Base-by-base conservation (phyloP, 2,329 filamentous ascomycete genomes). In the Waltergamsia citrina region DNA sequence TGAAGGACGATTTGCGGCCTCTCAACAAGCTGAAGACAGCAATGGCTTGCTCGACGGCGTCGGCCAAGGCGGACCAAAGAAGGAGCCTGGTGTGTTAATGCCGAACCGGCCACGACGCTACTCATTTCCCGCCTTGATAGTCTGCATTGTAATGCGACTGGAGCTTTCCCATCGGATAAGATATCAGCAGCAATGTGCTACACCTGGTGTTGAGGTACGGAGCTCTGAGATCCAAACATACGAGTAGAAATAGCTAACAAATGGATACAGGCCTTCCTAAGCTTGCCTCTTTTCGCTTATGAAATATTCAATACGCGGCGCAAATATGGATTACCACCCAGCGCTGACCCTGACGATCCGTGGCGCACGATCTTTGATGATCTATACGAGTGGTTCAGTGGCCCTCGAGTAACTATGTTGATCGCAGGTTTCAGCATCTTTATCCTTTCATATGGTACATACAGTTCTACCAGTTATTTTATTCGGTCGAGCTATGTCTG, bases 401-500 rank as follows among this genome's bases (percentile, higher is more conserved):
- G 56, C 14, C 65, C 67, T 1, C 53, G 56, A 8, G 51, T 57
- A 16, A 43, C 46, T 23, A 46, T 58, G 37, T 44, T 59, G 4
- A 51, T 56, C 28, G 49, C 62, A 14, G 41, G 64, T 3, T 31
- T 56, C 15, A 54, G 57, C 29, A 52, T 53, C 5, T 6, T 59
- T 14, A 37, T 63, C n/a, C 52, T 73, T 26, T 54, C 58, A 9
- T 53, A 54, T 4, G 66, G 67, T 3, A 58, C 63, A 4, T 69
- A 57, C 36, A 45, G 61, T 3, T 52, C 60, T 12, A 44, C 57
- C 3, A 52, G 54, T 11, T 56, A 59, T n/a, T 52, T 53, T 4
- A 45, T 49, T 14, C 51, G 45, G n/a, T 73, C 70, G 10, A 70
- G 66, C 0, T 71, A 66, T 37, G 61, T 72, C 36, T 76, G 71